Evolutionary conservation across 2,329 filamentous ascomycete genomes (phyloP), one percentile per base, ranked within the genome.

Genomic region (Neocucurbitaria cava): DNA sequence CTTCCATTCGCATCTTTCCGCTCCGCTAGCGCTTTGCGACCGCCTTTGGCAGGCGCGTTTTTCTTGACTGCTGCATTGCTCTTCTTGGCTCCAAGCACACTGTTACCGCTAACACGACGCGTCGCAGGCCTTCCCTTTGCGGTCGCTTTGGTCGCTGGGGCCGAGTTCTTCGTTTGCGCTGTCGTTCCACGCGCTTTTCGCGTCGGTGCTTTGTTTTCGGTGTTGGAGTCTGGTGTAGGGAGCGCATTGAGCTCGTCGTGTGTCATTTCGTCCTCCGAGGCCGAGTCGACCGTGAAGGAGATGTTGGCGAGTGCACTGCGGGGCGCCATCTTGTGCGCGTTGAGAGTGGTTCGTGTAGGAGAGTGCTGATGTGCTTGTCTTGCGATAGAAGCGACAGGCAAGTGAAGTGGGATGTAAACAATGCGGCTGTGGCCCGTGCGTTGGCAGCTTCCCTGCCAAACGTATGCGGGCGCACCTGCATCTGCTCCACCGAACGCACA

Each of bases 1-100:
- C 75, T 80, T n/a, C 61, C 74, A 45, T 74, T 70, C 28, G 68
- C 61, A 42, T 76, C 74, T 17, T 73, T 73, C 47, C 70, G 70
- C 58, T 81, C 79, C 13, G 75, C 75, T 39, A 79, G 65, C 26
- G 72, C 77, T 47, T 76, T 76, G 55, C 79, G 77, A 49, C 72
- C 65, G 33, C 63, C 52, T 56, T 72, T 77, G 52, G 66, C 64
- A 35, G 59, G 53, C 21, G 66, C 53, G 28, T 66, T 72, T 55
- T 78, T 79, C 59, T 74, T 72, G n/a, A 73, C 70, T 23, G 60
- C 68, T 33, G 62, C 66, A 18, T 42, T 64, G 24, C 64, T 62
- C 53, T 78, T 78, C 68, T 78, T 81, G 8, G 72, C 67, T 3
- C 68, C 73, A 3, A 65, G 40, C 11, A 66, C 64, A 38, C 61